Conservation (phyloP, 2,329 filamentous ascomycete genomes). For the Falciphora oryzae region DNA sequence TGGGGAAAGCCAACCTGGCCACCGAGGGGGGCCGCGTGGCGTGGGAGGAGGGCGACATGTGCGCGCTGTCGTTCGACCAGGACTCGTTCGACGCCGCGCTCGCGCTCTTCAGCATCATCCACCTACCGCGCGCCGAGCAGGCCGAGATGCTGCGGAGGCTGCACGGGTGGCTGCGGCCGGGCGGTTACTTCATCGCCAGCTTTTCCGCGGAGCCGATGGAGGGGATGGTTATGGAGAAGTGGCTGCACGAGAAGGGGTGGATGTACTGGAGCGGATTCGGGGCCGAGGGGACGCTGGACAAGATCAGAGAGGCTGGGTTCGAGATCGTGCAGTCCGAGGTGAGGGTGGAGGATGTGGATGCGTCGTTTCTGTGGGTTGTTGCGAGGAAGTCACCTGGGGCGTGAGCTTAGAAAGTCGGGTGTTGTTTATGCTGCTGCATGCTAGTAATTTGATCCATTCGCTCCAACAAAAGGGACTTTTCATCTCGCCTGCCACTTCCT, state of each 20-base stretch:
- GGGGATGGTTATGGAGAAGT: constrained; percentile 26
- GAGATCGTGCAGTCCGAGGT: constrained; percentile 27
- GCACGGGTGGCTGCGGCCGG: constrained; percentile 42
- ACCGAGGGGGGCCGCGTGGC: constrained; percentile 17
- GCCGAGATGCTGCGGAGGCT: constrained; percentile 37
- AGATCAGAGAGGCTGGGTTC: constrained; percentile 26
- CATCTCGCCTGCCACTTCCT: no score
- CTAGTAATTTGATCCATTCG: no score
- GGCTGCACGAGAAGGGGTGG: constrained; percentile 36
- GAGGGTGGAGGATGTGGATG: constrained; percentile 25
- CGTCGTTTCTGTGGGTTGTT: constrained; percentile 35
- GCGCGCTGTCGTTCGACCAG: constrained; percentile 23
- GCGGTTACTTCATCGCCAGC: constrained; percentile 44
- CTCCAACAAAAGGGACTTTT: no score
- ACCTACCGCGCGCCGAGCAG: constrained; percentile 48
- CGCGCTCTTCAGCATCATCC: constrained; percentile 49
- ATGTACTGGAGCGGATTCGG: constrained; percentile 39
- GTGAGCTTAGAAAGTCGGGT: not conserved
- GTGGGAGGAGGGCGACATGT: constrained; percentile 30
- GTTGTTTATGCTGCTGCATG: not conserved
- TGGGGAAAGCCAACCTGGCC: constrained; percentile 24
- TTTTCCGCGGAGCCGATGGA: constrained; percentile 29
- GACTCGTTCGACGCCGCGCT: constrained; percentile 41
- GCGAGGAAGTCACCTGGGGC: constrained; percentile 21
- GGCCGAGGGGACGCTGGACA: constrained; percentile 24